Evolutionary conservation across 2,329 filamentous ascomycete genomes (phyloP).

Genomic region (Fusarium sp.): DNA sequence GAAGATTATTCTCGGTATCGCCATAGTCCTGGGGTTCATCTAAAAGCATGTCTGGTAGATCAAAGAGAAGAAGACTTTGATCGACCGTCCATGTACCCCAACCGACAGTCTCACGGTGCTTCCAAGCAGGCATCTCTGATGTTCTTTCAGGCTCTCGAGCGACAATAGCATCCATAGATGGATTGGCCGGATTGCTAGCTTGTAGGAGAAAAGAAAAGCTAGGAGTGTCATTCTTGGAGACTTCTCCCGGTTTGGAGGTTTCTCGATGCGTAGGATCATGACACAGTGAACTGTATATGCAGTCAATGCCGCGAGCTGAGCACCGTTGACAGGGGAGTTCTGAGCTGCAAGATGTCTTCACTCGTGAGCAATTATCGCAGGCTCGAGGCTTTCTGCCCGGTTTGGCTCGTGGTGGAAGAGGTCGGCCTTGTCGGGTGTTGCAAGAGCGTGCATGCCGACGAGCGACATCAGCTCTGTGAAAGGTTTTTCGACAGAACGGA

Average conservation of each 20-base stretch:
- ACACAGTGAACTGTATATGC: conserved; percentile 19
- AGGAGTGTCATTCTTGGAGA: neutral
- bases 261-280: neutral
- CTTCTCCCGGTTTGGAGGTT: accelerated
- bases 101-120: neutral
- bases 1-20: accelerated
- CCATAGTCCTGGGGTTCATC: neutral
- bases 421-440: neutral
- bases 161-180: conserved; percentile 2
- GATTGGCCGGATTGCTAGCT: neutral
- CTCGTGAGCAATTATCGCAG: conserved; percentile 6
- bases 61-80: conserved; percentile 7
- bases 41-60: conserved; percentile 11
- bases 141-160: conserved; percentile 14
- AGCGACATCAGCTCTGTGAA: conserved; percentile 21
- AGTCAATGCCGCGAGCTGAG: neutral
- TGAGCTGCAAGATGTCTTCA: conserved; percentile 8
- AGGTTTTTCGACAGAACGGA: conserved; percentile 21
- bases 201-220: conserved; percentile 8
- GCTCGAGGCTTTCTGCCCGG: conserved; percentile 24
- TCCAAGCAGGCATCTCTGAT: conserved; percentile 3
- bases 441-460: conserved; percentile 21
- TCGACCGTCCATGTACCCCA: neutral
- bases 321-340: conserved; percentile 8
- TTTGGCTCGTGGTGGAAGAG: conserved; percentile 11